Conservation (phyloP, 1,284 basidiomycete genomes). For the Sporisorium graminicola region DNA sequence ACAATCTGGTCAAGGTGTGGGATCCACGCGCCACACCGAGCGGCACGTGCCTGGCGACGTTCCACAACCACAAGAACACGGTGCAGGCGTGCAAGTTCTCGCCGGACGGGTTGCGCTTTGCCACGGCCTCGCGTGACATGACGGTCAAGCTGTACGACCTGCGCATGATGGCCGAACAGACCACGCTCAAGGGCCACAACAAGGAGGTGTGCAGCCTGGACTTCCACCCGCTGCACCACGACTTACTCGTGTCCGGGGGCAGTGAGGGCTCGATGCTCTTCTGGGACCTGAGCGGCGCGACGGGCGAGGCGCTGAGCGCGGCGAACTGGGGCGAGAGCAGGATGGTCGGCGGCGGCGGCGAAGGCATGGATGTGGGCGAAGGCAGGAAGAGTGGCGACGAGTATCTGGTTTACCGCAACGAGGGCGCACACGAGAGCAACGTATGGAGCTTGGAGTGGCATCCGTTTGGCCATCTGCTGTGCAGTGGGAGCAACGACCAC, state of each 20-base stretch:
- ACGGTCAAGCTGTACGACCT: conserved; percentile 97
- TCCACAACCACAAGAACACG: conserved; percentile 94
- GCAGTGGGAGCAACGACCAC: conserved; percentile 93
- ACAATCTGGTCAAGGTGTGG: conserved; percentile 99
- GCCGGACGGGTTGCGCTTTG: conserved; percentile 86
- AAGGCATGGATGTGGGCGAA: conserved; percentile 39
- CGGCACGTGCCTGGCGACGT: conserved; percentile 57
- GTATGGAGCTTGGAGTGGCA: conserved; percentile 96
- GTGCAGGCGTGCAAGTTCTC: conserved; percentile 93
- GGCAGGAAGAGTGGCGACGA: conserved; percentile 21
- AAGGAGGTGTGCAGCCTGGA: conserved; percentile 96
- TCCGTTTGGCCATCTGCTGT: conserved; percentile 93
- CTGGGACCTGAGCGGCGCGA: conserved; percentile 79
- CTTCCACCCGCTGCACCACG: conserved; percentile 94
- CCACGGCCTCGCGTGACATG: conserved; percentile 93
- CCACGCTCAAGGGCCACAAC: conserved; percentile 90
- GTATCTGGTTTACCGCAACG: conserved; percentile 81
- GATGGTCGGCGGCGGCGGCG: conserved; percentile 35
- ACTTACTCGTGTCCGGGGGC: conserved; percentile 89
- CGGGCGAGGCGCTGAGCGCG: conserved; percentile 14
- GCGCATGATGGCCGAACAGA: conserved; percentile 94
- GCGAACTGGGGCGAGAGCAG: conserved; percentile 16
- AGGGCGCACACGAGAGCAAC: conserved; percentile 95
- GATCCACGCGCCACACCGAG: conserved; percentile 76
- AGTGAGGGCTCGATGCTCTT: conserved; percentile 92